Base-by-base conservation (phyloP, 2,329 filamentous ascomycete genomes). In the Cordyceps cateniannulata region DNA sequence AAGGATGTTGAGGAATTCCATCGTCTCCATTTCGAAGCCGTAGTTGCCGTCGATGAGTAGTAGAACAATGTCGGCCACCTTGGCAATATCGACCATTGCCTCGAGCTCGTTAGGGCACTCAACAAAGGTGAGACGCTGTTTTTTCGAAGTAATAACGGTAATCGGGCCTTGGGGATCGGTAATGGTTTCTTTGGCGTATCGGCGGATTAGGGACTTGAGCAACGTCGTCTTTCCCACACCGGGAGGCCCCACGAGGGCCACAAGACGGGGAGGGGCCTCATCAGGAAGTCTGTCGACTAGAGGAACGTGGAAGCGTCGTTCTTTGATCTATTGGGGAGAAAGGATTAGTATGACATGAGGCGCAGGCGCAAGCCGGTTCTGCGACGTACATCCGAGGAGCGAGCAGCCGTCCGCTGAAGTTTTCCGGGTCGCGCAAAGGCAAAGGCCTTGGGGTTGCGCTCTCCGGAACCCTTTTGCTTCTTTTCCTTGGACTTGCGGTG, bases 21-120 rank as follows among this genome's bases (percentile, higher is more conserved):
- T 99, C 0, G 95, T 99, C 81, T 99, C 95, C 95, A 99, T 99
- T 77, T 99, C 95, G 71, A 99, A 99, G 16, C 95, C 96, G 70
- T 90, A 99, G 76, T 98, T 98, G 60, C 95, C 96, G 71, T 99
- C 95, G 68, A 99, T 99, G 90, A 99, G 95, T 61, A 99, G 83
- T 54, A 99, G 81, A 6, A 98, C 91, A 69, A 99, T 97, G 73
- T 99, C 95, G 20, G 96, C 95, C 48, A 99, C 90, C 76, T 99
- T 99, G 62, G 95, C 91, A 61, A 97, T 84, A 74, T 99, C 95
- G 65, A 99, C 93, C 91, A 98, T 97, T 66, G 90, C 89, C 64
- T 96, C 93, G 59, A 99, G 84, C 68, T 95, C 92, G 71, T 98
- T 93, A n/a, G 96, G 93, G 70, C 91, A 96, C 84, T 99, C 95